Evolutionary conservation across 129 eudicot species (phyloP).

Genomic region (Logfia minima): DNA sequence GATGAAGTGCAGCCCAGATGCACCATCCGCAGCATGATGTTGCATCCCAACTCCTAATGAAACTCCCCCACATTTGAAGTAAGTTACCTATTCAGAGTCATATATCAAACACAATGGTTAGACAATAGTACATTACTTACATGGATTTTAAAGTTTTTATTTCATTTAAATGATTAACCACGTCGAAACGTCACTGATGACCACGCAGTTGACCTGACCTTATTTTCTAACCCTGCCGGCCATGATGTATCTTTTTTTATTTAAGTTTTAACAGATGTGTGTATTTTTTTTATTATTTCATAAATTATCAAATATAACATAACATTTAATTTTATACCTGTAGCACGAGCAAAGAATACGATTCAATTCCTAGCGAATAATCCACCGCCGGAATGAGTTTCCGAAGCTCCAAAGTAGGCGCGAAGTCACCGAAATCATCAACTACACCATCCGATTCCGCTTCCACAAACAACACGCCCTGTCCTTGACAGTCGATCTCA

Average conservation of each 20-base stretch:
- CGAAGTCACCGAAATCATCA: slow-evolving; percentile 14
- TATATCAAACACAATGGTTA: background rate
- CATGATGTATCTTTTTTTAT: too few species aligned
- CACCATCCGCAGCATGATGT: slow-evolving; percentile 19
- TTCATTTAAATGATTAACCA: background rate
- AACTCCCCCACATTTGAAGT: slow-evolving; percentile 28
- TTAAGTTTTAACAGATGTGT: too few species aligned
- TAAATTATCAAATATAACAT: too few species aligned
- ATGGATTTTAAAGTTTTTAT: background rate
- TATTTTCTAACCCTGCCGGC: background rate
- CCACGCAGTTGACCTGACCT: background rate
- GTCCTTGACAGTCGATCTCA: slow-evolving; percentile 18
- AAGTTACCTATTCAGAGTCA: slow-evolving; percentile 11
- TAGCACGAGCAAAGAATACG: background rate
- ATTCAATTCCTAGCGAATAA: background rate
- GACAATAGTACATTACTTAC: background rate
- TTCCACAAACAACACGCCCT: slow-evolving; percentile 17
- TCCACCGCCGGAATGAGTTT: background rate
- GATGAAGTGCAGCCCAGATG: slow-evolving; percentile 15
- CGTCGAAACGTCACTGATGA: background rate
- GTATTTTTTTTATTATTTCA: too few species aligned
- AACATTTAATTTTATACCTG: background rate
- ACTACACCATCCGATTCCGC: slow-evolving; percentile 1
- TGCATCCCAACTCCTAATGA: slow-evolving; percentile 20
- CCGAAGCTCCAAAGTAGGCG: background rate